Evolutionary conservation across 257 asterid species (phyloP).

Genomic region (Ehretia macrophylla): DNA sequence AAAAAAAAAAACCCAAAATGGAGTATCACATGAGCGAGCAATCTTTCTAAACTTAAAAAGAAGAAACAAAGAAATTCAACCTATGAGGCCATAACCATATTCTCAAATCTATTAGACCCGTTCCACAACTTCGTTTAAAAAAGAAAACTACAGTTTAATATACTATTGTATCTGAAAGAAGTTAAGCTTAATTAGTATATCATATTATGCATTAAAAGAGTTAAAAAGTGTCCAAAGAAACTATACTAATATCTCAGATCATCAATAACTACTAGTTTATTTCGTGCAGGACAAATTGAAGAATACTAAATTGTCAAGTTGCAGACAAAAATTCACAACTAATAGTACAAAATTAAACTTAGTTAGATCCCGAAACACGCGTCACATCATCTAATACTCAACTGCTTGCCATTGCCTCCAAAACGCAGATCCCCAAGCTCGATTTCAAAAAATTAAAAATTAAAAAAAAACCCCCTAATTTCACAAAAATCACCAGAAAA

Average conservation of each 20-base stretch:
- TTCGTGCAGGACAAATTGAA: neutral
- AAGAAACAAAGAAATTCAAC: no score
- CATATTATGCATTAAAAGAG: neutral
- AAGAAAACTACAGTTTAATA: neutral
- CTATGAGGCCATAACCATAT: no score
- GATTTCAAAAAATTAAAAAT: neutral
- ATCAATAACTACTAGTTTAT: neutral
- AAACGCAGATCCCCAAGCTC: slow-evolving; percentile 1
- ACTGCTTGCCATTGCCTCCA: neutral
- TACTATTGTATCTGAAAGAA: neutral
- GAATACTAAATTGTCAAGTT: neutral
- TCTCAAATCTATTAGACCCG: no score
- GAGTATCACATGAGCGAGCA: neutral
- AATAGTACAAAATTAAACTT: neutral
- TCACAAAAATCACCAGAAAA: neutral
- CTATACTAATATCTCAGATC: neutral
- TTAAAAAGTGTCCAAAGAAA: neutral
- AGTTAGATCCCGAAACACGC: neutral
- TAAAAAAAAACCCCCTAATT: neutral
- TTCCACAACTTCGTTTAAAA: no score
- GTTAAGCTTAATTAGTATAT: neutral
- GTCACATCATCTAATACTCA: neutral
- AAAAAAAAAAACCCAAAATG: neutral
- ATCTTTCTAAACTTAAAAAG: no score
- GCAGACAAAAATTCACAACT: neutral